Evolutionary conservation across 2,329 filamentous ascomycete genomes (phyloP), one percentile per base, ranked within the genome.

Genomic region (Chaetomiaceae sp.): DNA sequence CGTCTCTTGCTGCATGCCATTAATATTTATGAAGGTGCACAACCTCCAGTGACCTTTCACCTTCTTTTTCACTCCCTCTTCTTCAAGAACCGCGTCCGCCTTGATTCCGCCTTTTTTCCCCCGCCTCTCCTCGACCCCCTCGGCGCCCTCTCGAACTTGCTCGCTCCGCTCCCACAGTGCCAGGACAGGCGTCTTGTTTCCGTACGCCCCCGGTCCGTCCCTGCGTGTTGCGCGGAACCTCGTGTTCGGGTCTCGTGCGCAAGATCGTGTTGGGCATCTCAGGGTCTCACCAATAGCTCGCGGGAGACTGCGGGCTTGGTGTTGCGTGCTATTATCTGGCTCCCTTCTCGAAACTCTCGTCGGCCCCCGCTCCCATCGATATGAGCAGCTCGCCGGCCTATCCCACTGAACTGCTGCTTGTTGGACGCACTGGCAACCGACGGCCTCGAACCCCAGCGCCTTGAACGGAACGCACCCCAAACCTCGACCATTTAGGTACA

Each of bases 361-460:
- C 50, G 45, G 25, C 39, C 48, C n/a, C 41, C 52, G 49, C 31
- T 40, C 37, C 27, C 33, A 52, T 48, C 55, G 56, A 61, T 58
- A 62, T 62, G 60, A 62, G 58, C 58, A 60, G 59, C 53, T 58
- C 55, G 48, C 48, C 57, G 51, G 34, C 49, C 55, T 60, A 52
- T 55, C 58, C 48, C 47, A 39, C 49, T 57, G 55, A 57, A 55
- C 41, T 55, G 57, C 59, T 59, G 57, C 56, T 53, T 50, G 50
- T 56, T 55, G 58, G 58, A 60, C 59, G 58, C 51, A 58, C 55
- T 34, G 55, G 57, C 54, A 58, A 55, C 55, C 57, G 50, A 52
- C 60, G 56, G 30, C 58, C 56, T 39, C 50, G 55, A 50, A 53
- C 49, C 21, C 27, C 14, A 12, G 34, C 54, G 7, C 48, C 50